phyloP scores from a whole-genome alignment of 257 asterid species.

The Paraleonurus japonicus region DNA sequence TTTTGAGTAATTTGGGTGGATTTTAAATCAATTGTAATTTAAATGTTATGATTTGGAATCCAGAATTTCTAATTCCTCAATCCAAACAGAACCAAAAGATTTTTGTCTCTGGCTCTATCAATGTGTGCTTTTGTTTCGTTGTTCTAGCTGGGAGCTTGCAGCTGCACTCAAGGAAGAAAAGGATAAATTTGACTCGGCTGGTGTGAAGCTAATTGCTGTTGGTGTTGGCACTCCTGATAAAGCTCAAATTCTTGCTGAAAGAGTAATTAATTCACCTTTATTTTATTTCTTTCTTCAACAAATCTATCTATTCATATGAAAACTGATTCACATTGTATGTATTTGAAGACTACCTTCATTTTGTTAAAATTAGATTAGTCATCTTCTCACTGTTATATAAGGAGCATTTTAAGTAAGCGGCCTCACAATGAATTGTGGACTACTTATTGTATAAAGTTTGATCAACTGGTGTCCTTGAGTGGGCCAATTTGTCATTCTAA shows the following conservation, averaged over 20 bases:
- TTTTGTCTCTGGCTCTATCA: not conserved
- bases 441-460: not conserved
- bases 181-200: constrained; percentile 65
- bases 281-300: not conserved
- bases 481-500: not conserved
- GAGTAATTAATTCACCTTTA: constrained; percentile 40
- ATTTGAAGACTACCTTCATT: not conserved
- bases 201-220: constrained; percentile 82
- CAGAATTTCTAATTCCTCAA: not conserved
- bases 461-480: not conserved
- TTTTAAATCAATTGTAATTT: not conserved
- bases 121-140: constrained; percentile 13
- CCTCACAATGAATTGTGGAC: not conserved
- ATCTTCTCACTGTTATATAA: not conserved
- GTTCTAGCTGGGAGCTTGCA: constrained; percentile 91
- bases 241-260: constrained; percentile 79
- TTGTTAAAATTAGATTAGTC: not conserved
- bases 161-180: constrained; percentile 58
- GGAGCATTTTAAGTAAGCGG: not conserved
- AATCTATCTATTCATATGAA: not conserved
- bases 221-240: constrained; percentile 90
- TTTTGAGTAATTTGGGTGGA: not conserved
- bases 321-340: not conserved
- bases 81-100: not conserved
- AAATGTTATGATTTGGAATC: not conserved